Evolutionary conservation across 768 basidiomycete species (phyloP).

Genomic region (Hebeloma cylindrosporum): DNA sequence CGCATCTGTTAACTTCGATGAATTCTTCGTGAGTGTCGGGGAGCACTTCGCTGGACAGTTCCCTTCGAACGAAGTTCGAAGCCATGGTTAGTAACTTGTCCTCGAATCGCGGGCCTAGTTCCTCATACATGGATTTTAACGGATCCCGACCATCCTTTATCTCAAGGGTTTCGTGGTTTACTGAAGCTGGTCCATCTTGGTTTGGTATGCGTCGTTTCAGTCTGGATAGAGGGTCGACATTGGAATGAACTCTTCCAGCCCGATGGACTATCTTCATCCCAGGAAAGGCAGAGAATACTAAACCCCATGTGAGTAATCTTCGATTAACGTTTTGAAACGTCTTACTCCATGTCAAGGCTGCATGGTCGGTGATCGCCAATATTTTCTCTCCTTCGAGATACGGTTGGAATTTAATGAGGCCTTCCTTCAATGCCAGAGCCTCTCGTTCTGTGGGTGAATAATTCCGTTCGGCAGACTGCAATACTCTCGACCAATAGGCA

Average conservation of each 20-base stretch:
- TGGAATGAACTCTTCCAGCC: constrained; percentile 38
- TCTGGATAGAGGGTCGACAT: constrained; percentile 39
- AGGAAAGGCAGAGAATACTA: constrained; percentile 36
- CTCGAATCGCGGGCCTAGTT: constrained; percentile 28
- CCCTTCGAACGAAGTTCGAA: background rate
- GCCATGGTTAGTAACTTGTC: constrained; percentile 22
- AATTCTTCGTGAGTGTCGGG: too few species aligned
- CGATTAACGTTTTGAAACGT: constrained; percentile 40
- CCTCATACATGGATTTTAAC: constrained; percentile 23
- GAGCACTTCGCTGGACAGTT: background rate
- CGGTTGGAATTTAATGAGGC: constrained; percentile 36
- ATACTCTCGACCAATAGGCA: constrained; percentile 19
- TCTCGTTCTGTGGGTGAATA: constrained; percentile 41
- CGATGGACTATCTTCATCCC: constrained; percentile 35
- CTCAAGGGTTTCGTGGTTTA: background rate
- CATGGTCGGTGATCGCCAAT: constrained; percentile 30
- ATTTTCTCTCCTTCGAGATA: constrained; percentile 36
- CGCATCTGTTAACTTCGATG: too few species aligned
- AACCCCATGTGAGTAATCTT: constrained; percentile 35
- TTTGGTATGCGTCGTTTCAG: constrained; percentile 23
- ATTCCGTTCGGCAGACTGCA: constrained; percentile 34
- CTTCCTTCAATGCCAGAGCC: constrained; percentile 38
- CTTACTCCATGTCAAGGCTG: constrained; percentile 35
- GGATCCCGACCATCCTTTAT: constrained; percentile 16
- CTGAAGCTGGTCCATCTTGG: constrained; percentile 18